Base-by-base conservation (phyloP, 1,284 basidiomycete genomes). In the Ustilago shanxiensis region DNA sequence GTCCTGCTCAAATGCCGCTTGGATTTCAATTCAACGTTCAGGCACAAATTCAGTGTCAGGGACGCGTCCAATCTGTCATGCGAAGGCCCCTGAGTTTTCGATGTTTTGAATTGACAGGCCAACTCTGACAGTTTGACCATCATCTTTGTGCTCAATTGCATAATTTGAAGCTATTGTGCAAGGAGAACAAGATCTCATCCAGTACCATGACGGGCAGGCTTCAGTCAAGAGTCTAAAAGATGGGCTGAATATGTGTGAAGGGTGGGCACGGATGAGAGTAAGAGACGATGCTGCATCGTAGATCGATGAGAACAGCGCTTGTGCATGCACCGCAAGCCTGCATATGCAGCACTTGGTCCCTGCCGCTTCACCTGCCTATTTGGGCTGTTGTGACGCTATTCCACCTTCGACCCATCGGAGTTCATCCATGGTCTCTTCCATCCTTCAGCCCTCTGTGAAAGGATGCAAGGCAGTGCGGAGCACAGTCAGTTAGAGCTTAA, bases 271-370 rank as follows among this genome's bases (percentile, higher is more conserved):
- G 14, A 35, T 16, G 33, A 22, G 20, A 22, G 14, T 14, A 59
- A 45, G 59, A 51, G 37, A 18, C 9, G 39, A 13, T 3, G 52
- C 53, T 73, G 71, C 71, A 68, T 35, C 28, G 71, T 73, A 73
- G 71, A 73, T 68, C 59, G 62, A 45, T 44, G 5, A 50, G 53
- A 72, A 60, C 57, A 58, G 66, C 59, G 57, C 60, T 66, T 45
- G 50, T 66, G 68, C 63, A 66, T 67, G 60, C 60, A 60, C 37
- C 5, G 37, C 37, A 39, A 39, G 18, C 37, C 18, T 63, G 55
- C 56, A 53, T 35, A 52, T 60, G 58, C 63, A 39, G n/a, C 53
- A 18, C 22, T 55, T 47, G 49, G 49, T 60, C 60, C 56, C 64
- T 52, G 56, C 66, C 56, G 35, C 41, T 54, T 18, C 49, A 47